Evolutionary conservation across 2,329 filamentous ascomycete species (phyloP).

Genomic region (Claviceps spartinae): DNA sequence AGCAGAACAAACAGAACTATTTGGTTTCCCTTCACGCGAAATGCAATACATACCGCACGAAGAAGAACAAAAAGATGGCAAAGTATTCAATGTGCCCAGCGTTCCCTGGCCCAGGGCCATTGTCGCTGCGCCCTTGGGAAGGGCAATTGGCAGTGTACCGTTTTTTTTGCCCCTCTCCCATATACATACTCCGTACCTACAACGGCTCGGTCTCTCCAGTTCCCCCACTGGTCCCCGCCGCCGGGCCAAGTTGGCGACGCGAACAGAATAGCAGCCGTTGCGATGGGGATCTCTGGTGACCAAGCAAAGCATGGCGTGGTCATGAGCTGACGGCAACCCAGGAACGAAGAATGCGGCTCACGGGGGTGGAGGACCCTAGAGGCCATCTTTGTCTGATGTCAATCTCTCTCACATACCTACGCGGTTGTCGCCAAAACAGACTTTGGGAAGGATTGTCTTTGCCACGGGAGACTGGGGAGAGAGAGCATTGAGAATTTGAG

Average conservation of each 20-base stretch:
- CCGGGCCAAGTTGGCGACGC: background rate
- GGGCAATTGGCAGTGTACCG: slow-evolving; percentile 1
- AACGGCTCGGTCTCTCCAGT: background rate
- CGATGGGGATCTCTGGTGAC: background rate
- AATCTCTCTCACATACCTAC: slow-evolving; percentile 29
- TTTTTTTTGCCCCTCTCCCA: background rate
- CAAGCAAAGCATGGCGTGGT: slow-evolving; percentile 4
- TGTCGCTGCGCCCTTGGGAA: slow-evolving; percentile 7
- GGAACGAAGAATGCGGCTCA: slow-evolving; percentile 17
- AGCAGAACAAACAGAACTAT: slow-evolving; percentile 9
- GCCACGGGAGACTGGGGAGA: background rate
- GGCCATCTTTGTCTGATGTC: slow-evolving; percentile 21
- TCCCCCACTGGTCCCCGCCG: background rate
- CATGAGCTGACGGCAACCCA: slow-evolving; percentile 8
- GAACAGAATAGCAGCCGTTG: background rate
- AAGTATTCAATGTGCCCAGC: slow-evolving; percentile 1
- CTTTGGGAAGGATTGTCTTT: slow-evolving; percentile 2
- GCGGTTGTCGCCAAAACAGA: slow-evolving; percentile 4
- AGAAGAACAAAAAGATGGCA: background rate
- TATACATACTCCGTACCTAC: background rate
- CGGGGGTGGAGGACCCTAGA: slow-evolving; percentile 12
- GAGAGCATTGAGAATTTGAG: background rate
- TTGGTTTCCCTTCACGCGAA: slow-evolving; percentile 4
- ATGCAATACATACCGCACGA: background rate
- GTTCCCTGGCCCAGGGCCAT: slow-evolving; percentile 5